phyloP scores from a whole-genome alignment of 345 rosid species.

The Sisymbrium irio region DNA sequence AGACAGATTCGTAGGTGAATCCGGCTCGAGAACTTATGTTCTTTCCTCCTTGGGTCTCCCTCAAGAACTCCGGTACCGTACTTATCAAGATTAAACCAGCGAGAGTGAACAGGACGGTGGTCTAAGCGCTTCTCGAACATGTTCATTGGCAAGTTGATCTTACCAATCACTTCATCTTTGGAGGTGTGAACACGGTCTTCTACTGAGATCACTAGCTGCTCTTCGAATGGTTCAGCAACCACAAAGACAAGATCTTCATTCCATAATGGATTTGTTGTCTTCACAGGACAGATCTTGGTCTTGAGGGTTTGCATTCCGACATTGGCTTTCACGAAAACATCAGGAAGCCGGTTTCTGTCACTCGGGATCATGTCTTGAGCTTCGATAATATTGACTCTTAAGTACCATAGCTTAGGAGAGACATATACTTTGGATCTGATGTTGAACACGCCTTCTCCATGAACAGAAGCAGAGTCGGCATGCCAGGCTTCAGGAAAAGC shows the following conservation, averaged over 20 bases:
- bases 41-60: constrained; percentile 67
- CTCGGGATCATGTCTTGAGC: constrained; percentile 78
- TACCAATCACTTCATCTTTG: constrained; percentile 70
- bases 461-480: constrained; percentile 62
- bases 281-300: constrained; percentile 49
- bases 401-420: constrained; percentile 87
- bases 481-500: constrained; percentile 89
- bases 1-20: constrained; percentile 77
- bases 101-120: constrained; percentile 77
- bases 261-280: constrained; percentile 62
- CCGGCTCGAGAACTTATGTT: constrained; percentile 74
- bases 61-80: constrained; percentile 70
- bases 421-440: constrained; percentile 75
- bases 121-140: constrained; percentile 76
- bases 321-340: constrained; percentile 67
- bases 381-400: constrained; percentile 79
- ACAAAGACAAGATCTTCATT: constrained; percentile 89
- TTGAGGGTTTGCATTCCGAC: constrained; percentile 77
- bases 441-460: constrained; percentile 63
- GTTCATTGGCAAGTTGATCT: constrained; percentile 50
- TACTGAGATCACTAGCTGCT: constrained; percentile 58
- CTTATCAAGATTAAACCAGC: constrained; percentile 86
- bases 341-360: constrained; percentile 63
- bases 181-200: constrained; percentile 67
- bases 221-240: constrained; percentile 93